These are phyloP conservation scores for Penstemon eatonii DNA, from an alignment of 257 asterid genomes.

Conservation along the genomic window DNA sequence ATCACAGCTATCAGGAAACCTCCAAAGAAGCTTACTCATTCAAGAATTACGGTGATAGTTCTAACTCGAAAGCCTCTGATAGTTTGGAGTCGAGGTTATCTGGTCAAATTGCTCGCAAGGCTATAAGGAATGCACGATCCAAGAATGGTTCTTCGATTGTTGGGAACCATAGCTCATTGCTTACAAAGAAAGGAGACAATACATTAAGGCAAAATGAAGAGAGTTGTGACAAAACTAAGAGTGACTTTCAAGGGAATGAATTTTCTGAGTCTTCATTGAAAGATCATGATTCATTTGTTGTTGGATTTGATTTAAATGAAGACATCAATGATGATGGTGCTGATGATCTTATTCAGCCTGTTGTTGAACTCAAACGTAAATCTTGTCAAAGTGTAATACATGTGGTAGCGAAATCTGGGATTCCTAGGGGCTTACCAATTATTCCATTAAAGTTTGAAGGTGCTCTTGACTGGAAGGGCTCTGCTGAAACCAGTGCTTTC, in stretches of 20 bases:
- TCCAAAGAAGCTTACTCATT: conserved; percentile 34
- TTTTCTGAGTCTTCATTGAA: conserved; percentile 25
- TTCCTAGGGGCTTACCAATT: conserved; percentile 37
- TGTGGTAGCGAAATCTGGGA: conserved; percentile 53
- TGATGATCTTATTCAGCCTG: conserved; percentile 33
- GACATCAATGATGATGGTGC: conserved; percentile 34
- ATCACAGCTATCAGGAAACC: conserved; percentile 32
- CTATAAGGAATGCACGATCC: conserved; percentile 28
- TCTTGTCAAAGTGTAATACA: conserved; percentile 43
- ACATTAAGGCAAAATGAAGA: too few species aligned
- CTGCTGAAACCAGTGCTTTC: conserved; percentile 56
- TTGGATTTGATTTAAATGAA: conserved; percentile 59
- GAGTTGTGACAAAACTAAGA: neutral
- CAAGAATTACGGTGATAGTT: conserved; percentile 34
- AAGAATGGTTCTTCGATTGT: conserved; percentile 19
- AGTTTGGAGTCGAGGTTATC: conserved; percentile 39
- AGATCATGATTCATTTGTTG: conserved; percentile 22
- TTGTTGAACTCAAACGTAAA: conserved; percentile 3
- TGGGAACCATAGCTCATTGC: conserved; percentile 15
- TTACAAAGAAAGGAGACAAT: conserved; percentile 3
- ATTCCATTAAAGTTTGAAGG: conserved; percentile 52
- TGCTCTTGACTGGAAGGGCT: conserved; percentile 49
- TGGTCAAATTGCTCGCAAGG: conserved; percentile 36
- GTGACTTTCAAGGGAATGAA: conserved; percentile 16
- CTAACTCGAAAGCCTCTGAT: conserved; percentile 30